Evolutionary conservation across 2,329 filamentous ascomycete genomes (phyloP).

Genomic region (Amylocarpus encephaloides): DNA sequence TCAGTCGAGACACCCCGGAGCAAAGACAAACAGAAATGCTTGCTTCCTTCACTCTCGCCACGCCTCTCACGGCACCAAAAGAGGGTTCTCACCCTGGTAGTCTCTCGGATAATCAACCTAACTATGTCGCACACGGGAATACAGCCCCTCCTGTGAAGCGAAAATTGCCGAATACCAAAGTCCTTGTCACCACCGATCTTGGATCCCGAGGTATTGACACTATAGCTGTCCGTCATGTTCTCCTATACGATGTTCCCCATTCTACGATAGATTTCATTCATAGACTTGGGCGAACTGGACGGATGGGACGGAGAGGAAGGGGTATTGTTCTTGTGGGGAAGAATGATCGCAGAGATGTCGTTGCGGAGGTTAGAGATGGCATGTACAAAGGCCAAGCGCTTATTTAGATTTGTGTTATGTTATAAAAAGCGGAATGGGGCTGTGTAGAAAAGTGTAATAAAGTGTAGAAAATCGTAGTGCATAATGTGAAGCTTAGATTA

Average conservation of each 20-base stretch:
- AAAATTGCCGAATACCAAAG: conserved; percentile 68
- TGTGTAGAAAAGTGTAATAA: no score
- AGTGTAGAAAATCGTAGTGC: no score
- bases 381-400: conserved; percentile 78
- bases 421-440: no score
- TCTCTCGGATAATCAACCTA: conserved; percentile 34
- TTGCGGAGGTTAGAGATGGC: conserved; percentile 83
- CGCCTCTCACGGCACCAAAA: conserved; percentile 33
- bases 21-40: conserved; percentile 72
- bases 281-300: conserved; percentile 80
- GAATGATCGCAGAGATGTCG: conserved; percentile 81
- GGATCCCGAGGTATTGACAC: conserved; percentile 93
- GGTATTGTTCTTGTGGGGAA: conserved; percentile 88
- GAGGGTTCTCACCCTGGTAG: conserved; percentile 32
- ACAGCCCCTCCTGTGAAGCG: conserved; percentile 24
- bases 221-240: conserved; percentile 79
- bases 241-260: conserved; percentile 96
- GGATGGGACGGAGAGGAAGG: conserved; percentile 85
- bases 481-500: no score
- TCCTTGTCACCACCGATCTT: conserved; percentile 89
- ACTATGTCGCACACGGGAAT: conserved; percentile 27
- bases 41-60: conserved; percentile 59
- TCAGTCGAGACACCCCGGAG: conserved; percentile 78
- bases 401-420: conserved; percentile 40
- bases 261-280: conserved; percentile 98